Evolutionary conservation across 768 basidiomycete species (phyloP).

Genomic region (Boletus pseudo-olivaceus): DNA sequence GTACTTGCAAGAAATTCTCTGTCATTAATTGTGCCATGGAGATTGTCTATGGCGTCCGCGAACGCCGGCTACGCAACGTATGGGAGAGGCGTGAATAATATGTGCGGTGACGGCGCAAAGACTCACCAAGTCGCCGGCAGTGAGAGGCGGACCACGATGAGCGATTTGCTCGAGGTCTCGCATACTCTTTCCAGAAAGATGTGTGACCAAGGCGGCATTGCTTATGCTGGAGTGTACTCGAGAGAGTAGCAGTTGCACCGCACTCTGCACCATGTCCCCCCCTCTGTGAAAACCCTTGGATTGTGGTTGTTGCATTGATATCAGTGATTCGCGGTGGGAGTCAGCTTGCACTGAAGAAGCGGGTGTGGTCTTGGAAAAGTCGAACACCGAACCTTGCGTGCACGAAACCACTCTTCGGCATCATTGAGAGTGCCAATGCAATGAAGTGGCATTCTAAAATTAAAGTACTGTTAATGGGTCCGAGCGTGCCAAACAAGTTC

Average conservation of each 20-base stretch:
- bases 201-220: neutral
- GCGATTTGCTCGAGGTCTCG: constrained; percentile 29
- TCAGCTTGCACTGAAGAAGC: neutral
- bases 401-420: neutral
- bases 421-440: neutral
- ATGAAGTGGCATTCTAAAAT: constrained; percentile 1
- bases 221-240: constrained; percentile 4
- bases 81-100: neutral
- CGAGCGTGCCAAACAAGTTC: neutral
- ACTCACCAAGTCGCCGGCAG: constrained; percentile 28
- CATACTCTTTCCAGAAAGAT: constrained; percentile 15
- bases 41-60: constrained; percentile 44
- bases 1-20: constrained; percentile 53
- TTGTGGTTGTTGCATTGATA: constrained; percentile 5
- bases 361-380: neutral
- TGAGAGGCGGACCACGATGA: constrained; percentile 25
- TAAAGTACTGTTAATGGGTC: neutral
- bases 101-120: neutral
- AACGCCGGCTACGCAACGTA: constrained; percentile 41
- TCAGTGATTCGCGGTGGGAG: neutral
- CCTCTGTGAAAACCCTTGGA: neutral
- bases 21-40: constrained; percentile 49
- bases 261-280: neutral
- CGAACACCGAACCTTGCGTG: neutral
- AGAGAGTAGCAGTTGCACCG: constrained; percentile 15